These are phyloP conservation scores for Paramecium pentaurelia DNA, from an alignment of 73 alveolate species.

Conservation along the genomic window DNA sequence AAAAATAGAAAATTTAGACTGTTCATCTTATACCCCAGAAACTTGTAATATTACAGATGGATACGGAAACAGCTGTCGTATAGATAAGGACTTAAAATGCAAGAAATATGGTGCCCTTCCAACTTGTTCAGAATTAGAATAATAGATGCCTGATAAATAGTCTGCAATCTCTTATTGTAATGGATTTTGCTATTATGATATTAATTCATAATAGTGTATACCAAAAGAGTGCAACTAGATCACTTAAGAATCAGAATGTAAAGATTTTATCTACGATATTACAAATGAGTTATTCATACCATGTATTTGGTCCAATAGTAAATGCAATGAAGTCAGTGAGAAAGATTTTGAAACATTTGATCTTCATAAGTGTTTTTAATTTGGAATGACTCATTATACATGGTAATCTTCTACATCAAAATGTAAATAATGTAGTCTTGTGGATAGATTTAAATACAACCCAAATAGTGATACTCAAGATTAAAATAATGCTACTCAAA, in stretches of 20 bases:
- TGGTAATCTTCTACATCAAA: no score
- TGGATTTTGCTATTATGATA: neutral
- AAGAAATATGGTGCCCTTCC: neutral
- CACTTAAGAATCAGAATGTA: neutral
- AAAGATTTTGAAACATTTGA: no score
- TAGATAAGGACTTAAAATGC: neutral
- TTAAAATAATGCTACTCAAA: no score
- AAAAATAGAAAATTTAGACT: neutral
- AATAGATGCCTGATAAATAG: no score
- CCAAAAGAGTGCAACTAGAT: neutral
- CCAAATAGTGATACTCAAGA: no score
- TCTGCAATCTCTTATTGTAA: neutral
- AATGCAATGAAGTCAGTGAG: neutral
- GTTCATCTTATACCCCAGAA: neutral
- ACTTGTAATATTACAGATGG: neutral
- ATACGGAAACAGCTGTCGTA: neutral
- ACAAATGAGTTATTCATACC: neutral
- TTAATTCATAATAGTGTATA: neutral
- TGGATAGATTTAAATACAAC: no score
- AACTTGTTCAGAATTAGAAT: neutral
- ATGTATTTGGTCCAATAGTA: neutral
- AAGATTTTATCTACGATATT: neutral
- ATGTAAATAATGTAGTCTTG: no score
- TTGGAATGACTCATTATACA: no score
- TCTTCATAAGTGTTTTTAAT: no score